A percentile compares a stretch with the other conserved stretches of the same genome.
These are phyloP conservation scores for Colletotrichum sp. DNA, from an alignment of 2,329 filamentous ascomycete genomes.

Conservation along the genomic window DNA sequence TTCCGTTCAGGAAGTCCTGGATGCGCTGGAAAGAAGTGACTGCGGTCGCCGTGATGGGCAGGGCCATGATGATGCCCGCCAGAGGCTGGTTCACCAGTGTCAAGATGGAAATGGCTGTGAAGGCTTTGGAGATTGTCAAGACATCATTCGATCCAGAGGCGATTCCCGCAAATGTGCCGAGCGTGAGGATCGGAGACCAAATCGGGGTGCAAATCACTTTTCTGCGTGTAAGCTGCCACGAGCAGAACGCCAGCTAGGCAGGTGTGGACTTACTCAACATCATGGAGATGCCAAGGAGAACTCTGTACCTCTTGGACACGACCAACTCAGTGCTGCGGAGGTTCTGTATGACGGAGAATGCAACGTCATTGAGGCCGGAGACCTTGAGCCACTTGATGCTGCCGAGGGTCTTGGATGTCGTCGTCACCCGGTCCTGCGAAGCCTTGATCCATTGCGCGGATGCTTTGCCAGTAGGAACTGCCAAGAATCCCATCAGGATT, in stretches of 20 bases:
- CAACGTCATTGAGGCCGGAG: conserved; percentile 48
- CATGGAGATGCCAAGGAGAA: conserved; percentile 21
- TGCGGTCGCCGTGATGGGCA: conserved; percentile 23
- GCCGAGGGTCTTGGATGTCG: conserved; percentile 50
- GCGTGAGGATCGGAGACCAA: conserved; percentile 26
- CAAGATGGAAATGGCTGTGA: conserved; percentile 25
- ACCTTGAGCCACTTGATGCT: conserved; percentile 59
- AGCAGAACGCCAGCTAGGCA: not conserved
- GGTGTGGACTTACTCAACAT: conserved; percentile 16
- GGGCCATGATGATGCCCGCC: conserved; percentile 22
- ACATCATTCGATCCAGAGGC: not conserved
- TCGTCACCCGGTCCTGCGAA: conserved; percentile 52
- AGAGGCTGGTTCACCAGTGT: conserved; percentile 27
- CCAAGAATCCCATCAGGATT: conserved; percentile 34
- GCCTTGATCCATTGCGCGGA: conserved; percentile 55
- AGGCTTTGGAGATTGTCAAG: conserved; percentile 22
- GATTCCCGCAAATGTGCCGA: conserved; percentile 23
- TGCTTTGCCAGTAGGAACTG: conserved; percentile 24
- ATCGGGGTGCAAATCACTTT: conserved; percentile 23
- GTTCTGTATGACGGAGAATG: conserved; percentile 26
- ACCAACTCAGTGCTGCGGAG: conserved; percentile 25
- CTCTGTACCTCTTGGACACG: conserved; percentile 26
- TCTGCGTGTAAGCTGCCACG: not conserved
- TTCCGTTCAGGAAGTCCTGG: conserved; percentile 27
- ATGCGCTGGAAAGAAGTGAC: conserved; percentile 29